Conservation (phyloP, 1,284 basidiomycete genomes). For the Porodaedalea pini region DNA sequence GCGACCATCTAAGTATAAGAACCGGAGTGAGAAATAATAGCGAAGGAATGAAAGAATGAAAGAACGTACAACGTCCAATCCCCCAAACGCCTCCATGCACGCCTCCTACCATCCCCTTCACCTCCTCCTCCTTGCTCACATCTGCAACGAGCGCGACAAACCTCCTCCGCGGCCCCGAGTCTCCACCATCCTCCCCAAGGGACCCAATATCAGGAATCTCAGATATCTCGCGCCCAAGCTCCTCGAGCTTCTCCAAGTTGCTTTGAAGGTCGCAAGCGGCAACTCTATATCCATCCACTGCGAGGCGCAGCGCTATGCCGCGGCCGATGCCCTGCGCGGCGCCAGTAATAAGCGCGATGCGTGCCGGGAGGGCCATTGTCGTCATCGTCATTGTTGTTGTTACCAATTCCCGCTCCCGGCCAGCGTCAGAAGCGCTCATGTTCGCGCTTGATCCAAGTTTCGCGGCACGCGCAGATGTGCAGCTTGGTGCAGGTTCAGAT, state of each 20-base stretch:
- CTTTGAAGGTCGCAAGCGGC: conserved; percentile 21
- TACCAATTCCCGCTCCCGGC: too few relatives aligned
- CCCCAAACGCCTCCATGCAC: conserved; percentile 13
- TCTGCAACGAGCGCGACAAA: conserved; percentile 11
- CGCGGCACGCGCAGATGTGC: too few relatives aligned
- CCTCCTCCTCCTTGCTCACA: conserved; percentile 17
- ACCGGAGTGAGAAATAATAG: not conserved
- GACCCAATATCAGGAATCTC: not conserved
- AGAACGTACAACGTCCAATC: conserved; percentile 20
- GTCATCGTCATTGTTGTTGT: too few relatives aligned
- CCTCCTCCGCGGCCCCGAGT: not conserved
- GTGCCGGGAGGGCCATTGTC: too few relatives aligned
- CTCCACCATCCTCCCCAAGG: not conserved
- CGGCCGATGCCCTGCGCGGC: conserved; percentile 27
- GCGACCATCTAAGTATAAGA: conserved; percentile 21
- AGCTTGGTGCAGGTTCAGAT: too few relatives aligned
- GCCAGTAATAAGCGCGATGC: conserved; percentile 16
- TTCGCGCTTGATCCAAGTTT: too few relatives aligned
- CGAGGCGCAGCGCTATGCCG: conserved; percentile 20
- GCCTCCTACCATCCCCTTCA: conserved; percentile 16
- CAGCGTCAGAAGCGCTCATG: too few relatives aligned
- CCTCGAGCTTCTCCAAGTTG: not conserved
- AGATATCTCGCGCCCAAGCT: not conserved
- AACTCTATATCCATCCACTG: conserved; percentile 22
- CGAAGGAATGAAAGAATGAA: not conserved